phyloP scores from a whole-genome alignment of 2,329 filamentous ascomycete genomes.

The Paraphoma sp. region DNA sequence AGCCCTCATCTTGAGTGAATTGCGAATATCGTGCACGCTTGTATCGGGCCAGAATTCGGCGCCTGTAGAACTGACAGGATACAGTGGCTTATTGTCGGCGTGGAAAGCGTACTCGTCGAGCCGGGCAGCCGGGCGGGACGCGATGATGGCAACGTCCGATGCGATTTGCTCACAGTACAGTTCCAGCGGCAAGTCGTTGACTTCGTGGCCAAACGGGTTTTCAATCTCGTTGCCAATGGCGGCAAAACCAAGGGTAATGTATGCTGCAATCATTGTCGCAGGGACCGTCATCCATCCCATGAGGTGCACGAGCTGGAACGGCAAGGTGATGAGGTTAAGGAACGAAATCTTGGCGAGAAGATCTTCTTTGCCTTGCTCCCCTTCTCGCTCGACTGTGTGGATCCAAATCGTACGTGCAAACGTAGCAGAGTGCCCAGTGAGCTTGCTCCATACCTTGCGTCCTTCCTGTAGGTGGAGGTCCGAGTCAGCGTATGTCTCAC shows the following conservation, averaged over 20 bases:
- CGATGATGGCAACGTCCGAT: constrained; percentile 74
- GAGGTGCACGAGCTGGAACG: constrained; percentile 72
- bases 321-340: constrained; percentile 77
- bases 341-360: constrained; percentile 72
- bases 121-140: constrained; percentile 60
- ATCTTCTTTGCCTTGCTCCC: constrained; percentile 64
- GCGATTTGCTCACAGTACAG: constrained; percentile 75
- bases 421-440: constrained; percentile 59
- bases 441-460: constrained; percentile 65
- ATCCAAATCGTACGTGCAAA: constrained; percentile 80
- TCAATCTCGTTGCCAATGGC: constrained; percentile 80
- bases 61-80: constrained; percentile 53
- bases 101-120: constrained; percentile 57
- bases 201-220: constrained; percentile 80
- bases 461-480: constrained; percentile 43
- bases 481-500: too few relatives aligned
- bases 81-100: constrained; percentile 59
- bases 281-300: constrained; percentile 77
- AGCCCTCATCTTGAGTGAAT: constrained; percentile 37
- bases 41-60: constrained; percentile 38
- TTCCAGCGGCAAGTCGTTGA: constrained; percentile 70
- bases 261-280: constrained; percentile 71
- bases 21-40: constrained; percentile 40
- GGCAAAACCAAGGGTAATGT: constrained; percentile 78
- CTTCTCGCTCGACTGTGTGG: constrained; percentile 65